These are phyloP conservation scores for Aspergillus intermedius DNA, from an alignment of 2,329 filamentous ascomycete genomes.

Conservation along the genomic window DNA sequence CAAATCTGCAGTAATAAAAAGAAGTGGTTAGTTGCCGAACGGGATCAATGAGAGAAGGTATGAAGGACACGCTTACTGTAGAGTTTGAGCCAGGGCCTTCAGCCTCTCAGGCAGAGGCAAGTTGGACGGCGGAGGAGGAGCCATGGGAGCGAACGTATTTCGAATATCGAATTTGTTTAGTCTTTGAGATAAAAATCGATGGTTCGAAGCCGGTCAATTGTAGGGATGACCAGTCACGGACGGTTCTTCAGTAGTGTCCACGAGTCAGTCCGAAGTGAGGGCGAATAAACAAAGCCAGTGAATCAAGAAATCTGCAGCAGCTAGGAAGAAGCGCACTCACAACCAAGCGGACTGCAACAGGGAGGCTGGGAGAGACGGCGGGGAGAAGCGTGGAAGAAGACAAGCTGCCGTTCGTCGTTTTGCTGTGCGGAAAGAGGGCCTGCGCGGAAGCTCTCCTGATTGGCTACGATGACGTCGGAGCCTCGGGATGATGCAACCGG, in stretches of 20 bases:
- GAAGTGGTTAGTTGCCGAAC: constrained; percentile 14
- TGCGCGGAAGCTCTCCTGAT: constrained; percentile 9
- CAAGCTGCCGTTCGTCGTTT: constrained; percentile 9
- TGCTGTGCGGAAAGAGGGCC: constrained; percentile 8
- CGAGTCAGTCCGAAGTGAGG: neutral
- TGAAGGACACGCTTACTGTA: constrained; percentile 69
- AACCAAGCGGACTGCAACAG: neutral
- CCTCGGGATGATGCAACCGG: constrained; percentile 13
- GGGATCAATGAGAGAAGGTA: constrained; percentile 4
- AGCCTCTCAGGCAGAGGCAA: constrained; percentile 69
- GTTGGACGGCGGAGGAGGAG: constrained; percentile 64
- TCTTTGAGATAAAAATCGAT: neutral
- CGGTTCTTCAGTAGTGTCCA: neutral
- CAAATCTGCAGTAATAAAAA: constrained; percentile 44
- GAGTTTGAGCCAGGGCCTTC: constrained; percentile 71
- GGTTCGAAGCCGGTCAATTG: constrained; percentile 4
- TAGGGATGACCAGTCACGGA: constrained; percentile 5
- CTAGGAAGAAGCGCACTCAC: no score
- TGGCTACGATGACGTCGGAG: constrained; percentile 14
- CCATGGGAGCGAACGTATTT: constrained; percentile 45
- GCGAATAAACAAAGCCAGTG: constrained; percentile 1
- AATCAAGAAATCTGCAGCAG: constrained; percentile 1
- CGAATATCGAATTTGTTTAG: constrained; percentile 3
- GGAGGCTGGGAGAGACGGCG: constrained; percentile 15
- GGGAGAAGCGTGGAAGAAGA: neutral